These are phyloP conservation scores for Brasenia schreberi DNA, from an alignment of 164 flowering plant genomes.

Conservation along the genomic window DNA sequence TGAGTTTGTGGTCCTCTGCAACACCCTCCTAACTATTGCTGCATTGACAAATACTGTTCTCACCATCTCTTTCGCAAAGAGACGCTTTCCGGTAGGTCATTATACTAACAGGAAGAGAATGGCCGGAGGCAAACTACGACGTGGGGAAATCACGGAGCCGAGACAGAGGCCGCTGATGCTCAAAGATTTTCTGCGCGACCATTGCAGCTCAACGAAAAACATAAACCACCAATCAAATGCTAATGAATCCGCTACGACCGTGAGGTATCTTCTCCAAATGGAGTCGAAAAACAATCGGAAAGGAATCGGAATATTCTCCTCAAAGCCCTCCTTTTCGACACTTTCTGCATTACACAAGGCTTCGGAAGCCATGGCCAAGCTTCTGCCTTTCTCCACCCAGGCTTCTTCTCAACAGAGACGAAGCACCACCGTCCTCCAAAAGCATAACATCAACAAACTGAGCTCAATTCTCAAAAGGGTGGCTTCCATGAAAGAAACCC, in stretches of 20 bases:
- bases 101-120: background rate
- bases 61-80: no score
- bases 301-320: slow-evolving; percentile 12
- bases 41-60: background rate
- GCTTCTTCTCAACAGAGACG: background rate
- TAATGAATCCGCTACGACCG: background rate
- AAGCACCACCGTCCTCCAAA: background rate
- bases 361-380: slow-evolving; percentile 38
- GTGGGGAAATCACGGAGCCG: background rate
- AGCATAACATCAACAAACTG: background rate
- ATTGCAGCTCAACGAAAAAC: background rate
- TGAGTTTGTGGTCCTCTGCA: background rate
- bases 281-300: background rate
- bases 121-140: background rate
- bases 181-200: background rate
- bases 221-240: background rate
- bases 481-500: background rate
- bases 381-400: slow-evolving; percentile 20
- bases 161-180: slow-evolving; percentile 3
- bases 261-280: background rate
- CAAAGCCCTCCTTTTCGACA: slow-evolving; percentile 12
- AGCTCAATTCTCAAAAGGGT: background rate
- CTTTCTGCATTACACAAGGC: slow-evolving; percentile 44
- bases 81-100: background rate
- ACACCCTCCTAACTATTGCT: background rate